Evolutionary conservation across 2,329 filamentous ascomycete genomes (phyloP).

Genomic region (Albifimbria verrucaria): DNA sequence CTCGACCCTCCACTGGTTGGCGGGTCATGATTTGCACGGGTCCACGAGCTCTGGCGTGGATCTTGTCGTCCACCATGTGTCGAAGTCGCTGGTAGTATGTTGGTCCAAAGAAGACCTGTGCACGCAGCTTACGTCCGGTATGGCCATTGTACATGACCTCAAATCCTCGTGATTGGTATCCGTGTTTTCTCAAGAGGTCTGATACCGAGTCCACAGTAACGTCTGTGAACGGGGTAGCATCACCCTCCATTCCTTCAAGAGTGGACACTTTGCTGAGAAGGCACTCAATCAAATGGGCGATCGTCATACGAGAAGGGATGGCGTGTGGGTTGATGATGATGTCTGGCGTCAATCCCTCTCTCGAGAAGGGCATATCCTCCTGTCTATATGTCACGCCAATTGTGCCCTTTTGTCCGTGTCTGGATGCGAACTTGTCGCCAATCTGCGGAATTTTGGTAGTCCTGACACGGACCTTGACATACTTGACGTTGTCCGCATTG

Average conservation of each 20-base stretch:
- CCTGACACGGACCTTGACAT: slow-evolving; percentile 95
- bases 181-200: slow-evolving; percentile 77
- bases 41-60: slow-evolving; percentile 95
- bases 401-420: slow-evolving; percentile 98
- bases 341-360: slow-evolving; percentile 87
- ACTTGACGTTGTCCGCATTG: slow-evolving; percentile 88
- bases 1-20: slow-evolving; percentile 97
- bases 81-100: slow-evolving; percentile 98
- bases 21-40: slow-evolving; percentile 96
- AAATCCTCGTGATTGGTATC: slow-evolving; percentile 95
- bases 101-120: slow-evolving; percentile 94
- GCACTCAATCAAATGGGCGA: slow-evolving; percentile 99
- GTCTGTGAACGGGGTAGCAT: slow-evolving; percentile 96
- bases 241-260: slow-evolving; percentile 90
- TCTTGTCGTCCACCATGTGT: slow-evolving; percentile 99
- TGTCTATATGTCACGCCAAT: slow-evolving; percentile 98
- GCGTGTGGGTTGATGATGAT: slow-evolving; percentile 99
- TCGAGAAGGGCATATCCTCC: slow-evolving; percentile 97
- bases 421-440: slow-evolving; percentile 98
- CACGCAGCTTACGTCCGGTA: slow-evolving; percentile 87
- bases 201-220: slow-evolving; percentile 95
- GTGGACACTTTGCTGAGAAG: slow-evolving; percentile 94
- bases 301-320: slow-evolving; percentile 99
- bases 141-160: slow-evolving; percentile 99
- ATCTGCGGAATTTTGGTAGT: slow-evolving; percentile 99